phyloP scores from a whole-genome alignment of 2,329 filamentous ascomycete genomes.

The Claviceps quebecensis region DNA sequence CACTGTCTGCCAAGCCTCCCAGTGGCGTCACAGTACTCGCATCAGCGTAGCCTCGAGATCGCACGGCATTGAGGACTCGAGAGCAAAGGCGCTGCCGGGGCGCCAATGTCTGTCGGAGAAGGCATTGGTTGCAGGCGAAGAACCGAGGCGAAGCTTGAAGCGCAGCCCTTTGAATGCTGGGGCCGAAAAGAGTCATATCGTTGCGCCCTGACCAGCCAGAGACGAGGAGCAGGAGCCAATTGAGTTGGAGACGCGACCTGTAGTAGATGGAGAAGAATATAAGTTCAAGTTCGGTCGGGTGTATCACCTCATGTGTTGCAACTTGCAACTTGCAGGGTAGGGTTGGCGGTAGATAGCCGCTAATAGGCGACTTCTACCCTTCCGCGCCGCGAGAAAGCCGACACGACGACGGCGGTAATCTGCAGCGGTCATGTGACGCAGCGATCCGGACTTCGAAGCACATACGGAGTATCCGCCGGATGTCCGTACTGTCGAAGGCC shows the following conservation, averaged over 20 bases:
- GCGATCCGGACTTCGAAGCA: no score
- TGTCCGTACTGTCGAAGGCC: no score
- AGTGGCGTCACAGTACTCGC: constrained; percentile 17
- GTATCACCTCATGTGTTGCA: background rate
- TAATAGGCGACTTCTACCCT: background rate
- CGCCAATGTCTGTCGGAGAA: constrained; percentile 17
- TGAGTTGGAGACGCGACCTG: background rate
- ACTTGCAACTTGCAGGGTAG: no score
- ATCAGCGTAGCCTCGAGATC: constrained; percentile 25
- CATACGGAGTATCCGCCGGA: no score
- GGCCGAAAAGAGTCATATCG: constrained; percentile 28
- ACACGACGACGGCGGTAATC: background rate
- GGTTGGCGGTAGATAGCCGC: background rate
- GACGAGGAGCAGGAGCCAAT: background rate
- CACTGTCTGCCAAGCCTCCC: constrained; percentile 14
- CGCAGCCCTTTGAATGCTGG: constrained; percentile 27
- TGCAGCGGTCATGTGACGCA: no score
- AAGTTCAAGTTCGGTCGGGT: background rate
- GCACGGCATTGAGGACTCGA: constrained; percentile 25
- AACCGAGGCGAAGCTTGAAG: constrained; percentile 24
- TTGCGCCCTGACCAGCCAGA: background rate
- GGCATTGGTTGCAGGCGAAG: constrained; percentile 37
- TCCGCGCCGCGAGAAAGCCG: background rate
- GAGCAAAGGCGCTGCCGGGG: constrained; percentile 20
- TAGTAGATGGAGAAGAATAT: background rate